These are phyloP conservation scores for Exophiala oligosperma DNA, from an alignment of 2,329 filamentous ascomycete species.

Conservation along the genomic window DNA sequence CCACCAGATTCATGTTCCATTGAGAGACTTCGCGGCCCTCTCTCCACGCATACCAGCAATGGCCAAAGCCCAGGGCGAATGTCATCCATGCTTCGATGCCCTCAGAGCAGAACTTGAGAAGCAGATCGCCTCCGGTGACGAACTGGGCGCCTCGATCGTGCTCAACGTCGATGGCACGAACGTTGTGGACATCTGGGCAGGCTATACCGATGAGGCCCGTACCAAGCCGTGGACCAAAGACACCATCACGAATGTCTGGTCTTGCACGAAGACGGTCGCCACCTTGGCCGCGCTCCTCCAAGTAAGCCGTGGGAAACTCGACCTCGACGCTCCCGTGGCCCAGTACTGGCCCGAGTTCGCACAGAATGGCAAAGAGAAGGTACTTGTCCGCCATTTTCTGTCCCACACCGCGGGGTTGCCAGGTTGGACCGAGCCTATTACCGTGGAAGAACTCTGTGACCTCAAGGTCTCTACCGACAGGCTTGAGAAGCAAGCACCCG, in stretches of 20 bases:
- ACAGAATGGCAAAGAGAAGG: conserved; percentile 33
- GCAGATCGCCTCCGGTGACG: conserved; percentile 37
- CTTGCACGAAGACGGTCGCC: conserved; percentile 32
- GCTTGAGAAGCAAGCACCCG: conserved; percentile 42
- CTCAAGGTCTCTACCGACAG: conserved; percentile 31
- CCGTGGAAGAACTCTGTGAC: conserved; percentile 37
- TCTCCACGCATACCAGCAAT: too few relatives aligned
- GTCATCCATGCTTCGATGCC: too few relatives aligned
- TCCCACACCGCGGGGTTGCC: conserved; percentile 24
- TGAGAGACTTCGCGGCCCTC: too few relatives aligned
- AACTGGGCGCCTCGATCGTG: conserved; percentile 48
- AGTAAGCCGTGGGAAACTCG: conserved; percentile 31
- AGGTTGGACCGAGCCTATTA: conserved; percentile 35
- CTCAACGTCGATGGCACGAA: conserved; percentile 42
- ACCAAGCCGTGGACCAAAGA: conserved; percentile 25
- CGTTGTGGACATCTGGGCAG: conserved; percentile 50
- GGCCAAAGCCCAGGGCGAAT: too few relatives aligned
- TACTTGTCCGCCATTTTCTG: conserved; percentile 30
- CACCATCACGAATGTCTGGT: conserved; percentile 30
- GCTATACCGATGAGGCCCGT: conserved; percentile 34
- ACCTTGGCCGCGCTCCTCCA: conserved; percentile 31
- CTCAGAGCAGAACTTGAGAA: too few relatives aligned
- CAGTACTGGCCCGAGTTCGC: conserved; percentile 38
- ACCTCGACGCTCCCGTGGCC: conserved; percentile 31
- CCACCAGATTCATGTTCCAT: too few relatives aligned